Evolutionary conservation across 768 basidiomycete genomes (phyloP), one percentile per base, ranked within the genome.

Genomic region (Boletus coccyginus): DNA sequence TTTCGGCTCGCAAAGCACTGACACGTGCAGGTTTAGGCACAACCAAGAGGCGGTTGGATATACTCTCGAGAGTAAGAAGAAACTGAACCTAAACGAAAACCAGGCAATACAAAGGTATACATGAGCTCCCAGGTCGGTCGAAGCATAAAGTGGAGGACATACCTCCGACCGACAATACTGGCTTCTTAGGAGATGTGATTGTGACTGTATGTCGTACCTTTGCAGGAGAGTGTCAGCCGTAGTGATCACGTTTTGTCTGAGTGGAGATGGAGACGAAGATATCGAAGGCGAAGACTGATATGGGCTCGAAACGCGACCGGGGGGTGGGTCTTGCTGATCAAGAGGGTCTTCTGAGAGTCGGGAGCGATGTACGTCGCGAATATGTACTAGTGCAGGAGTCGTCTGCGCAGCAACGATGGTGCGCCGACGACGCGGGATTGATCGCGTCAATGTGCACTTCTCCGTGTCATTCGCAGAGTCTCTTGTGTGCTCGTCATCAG

Each of bases 21-120:
- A 98, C 88, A 39, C 96, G 86, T 13, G 97, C 97, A 44, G 90
- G 94, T 66, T 89, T 89, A 14, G 97, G 97, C 0, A 99, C 86
- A 29, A 97, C 87, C 47, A 99, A 75, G 38, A 99, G 80, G 48
- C 92, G 82, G 66, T 96, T 96, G 62, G 88, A 93, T 63, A 99
- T 95, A 67, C 87, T 90, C 71, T 98, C 96, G 46, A 99, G 81
- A 17, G 85, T 81, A 46, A 94, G 81, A 50, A 98, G 71, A 72
- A 98, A 97, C 75, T 88, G 84, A 47, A 95, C 82, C 88, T 95
- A 65, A 32, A 27, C 4, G 24, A 5, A 21, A 44, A 38, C 41
- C 19, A 21, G 17, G 33, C 35, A 36, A 27, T 52, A 44, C 24
- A 29, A 7, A 47, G 21, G 19, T 12, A 19, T 32, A 31, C 24